Base-by-base conservation (phyloP, 257 asterid species). In the Eucommia ulmoides region DNA sequence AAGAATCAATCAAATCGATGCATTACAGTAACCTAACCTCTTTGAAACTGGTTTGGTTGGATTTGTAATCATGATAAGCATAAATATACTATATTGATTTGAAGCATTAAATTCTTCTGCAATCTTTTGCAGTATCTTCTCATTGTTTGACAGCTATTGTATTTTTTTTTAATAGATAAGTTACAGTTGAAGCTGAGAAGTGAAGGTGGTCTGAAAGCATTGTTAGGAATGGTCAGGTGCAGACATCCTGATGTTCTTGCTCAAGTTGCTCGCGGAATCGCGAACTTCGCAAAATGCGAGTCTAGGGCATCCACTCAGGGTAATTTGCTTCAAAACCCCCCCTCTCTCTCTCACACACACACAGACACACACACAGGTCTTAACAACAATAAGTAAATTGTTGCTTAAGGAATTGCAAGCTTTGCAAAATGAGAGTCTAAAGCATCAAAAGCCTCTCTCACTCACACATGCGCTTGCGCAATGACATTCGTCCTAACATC, bases 351-450 rank as follows among this genome's bases (percentile, higher is more conserved):
- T 35, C 11, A 17, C 38, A 33, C 17, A 17, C 11, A 9, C 9
- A 38, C 24, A 45, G n/a, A n/a, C n/a, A n/a, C n/a, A n/a, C n/a
- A n/a, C n/a, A n/a, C n/a, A n/a, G n/a, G n/a, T n/a, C n/a, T n/a
- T n/a, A n/a, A n/a, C n/a, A n/a, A n/a, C n/a, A n/a, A n/a, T n/a
- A n/a, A n/a, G n/a, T n/a, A n/a, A n/a, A n/a, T n/a, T n/a, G 86
- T 79, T 54, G 94, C 96, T 54, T 94, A 92, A 29, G 96, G 94
- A 52, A 77, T 82, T 51, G 94, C 94, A 0, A 86, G 82, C 76
- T 85, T 85, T 55, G 96, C 96, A 20, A 85, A 86, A 68, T 86
- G 96, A 52, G 96, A 86, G 69, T 86, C 96, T 42, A 77, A 83
- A 59, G 84, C 92, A 29, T 75, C 33, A 6, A 17, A 11, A 8